Base-by-base conservation (phyloP, 2,329 filamentous ascomycete species). In the Colletotrichum sansevieriae region DNA sequence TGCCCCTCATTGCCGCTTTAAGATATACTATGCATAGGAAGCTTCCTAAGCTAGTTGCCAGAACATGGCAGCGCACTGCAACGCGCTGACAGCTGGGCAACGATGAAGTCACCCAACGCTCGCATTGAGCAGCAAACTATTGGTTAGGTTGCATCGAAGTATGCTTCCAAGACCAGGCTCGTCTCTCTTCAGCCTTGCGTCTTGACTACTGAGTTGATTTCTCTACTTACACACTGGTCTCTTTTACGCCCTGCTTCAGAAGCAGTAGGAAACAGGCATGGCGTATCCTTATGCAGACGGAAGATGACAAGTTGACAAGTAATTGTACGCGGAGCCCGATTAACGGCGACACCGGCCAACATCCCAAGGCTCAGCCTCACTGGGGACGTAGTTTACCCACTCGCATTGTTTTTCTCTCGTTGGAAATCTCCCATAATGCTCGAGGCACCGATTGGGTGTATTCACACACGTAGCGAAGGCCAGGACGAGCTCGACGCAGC, bases 1-100 rank as follows among this genome's bases (percentile, higher is more conserved):
- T 72, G 92, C 88, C 75, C 86, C 82, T n/a, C 90, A 11, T 92
- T 91, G 72, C 90, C 91, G 49, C 87, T 92, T 52, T 89, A 90
- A 71, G 83, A 89, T 13, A 66, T n/a, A n/a, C n/a, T n/a, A n/a
- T n/a, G n/a, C n/a, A n/a, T 29, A 61, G 33, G 58, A 55, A 69
- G 66, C 62, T 69, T 61, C 55, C 55, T 20, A 13, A 69, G 63
- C 66, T 69, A 43, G 35, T 49, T 29, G 8, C 29, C 29, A 29
- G 29, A 9, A 29, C 6, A 29, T 29, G 8, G 29, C 4, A 29
- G 29, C 29, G 29, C 29, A 29, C 6, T 9, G 33, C 62, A 41
- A 37, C 62, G 52, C 49, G 57, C 61, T 60, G 66, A 55, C 18
- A 65, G 51, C 66, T 69, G 56, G 61, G 37, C 15, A 55, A 25